Evolutionary conservation across 768 basidiomycete species (phyloP).

Genomic region (Amanita pseudoporphyria): DNA sequence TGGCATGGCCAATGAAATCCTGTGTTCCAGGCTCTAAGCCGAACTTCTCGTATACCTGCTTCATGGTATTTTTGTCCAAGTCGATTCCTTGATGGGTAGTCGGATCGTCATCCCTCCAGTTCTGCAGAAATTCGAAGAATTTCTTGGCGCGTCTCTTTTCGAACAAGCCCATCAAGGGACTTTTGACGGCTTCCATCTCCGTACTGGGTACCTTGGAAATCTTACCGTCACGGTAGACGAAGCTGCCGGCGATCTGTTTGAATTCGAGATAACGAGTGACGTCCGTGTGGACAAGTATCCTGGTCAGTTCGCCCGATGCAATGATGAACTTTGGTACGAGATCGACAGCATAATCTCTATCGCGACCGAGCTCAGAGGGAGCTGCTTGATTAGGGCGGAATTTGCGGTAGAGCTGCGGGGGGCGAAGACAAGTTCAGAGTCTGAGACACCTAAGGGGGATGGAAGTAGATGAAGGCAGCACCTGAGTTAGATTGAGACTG

Average conservation of each 20-base stretch:
- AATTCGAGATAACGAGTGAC: slow-evolving; percentile 98
- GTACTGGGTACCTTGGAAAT: slow-evolving; percentile 98
- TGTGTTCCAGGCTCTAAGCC: slow-evolving; percentile 95
- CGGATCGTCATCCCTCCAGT: slow-evolving; percentile 94
- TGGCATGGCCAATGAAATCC: slow-evolving; percentile 98
- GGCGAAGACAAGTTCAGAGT: slow-evolving; percentile 8
- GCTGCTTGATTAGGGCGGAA: slow-evolving; percentile 73
- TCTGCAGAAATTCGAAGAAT: slow-evolving; percentile 95
- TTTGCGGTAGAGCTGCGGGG: slow-evolving; percentile 81
- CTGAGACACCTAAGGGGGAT: slow-evolving; percentile 6
- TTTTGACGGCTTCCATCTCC: slow-evolving; percentile 93
- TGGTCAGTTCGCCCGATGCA: slow-evolving; percentile 93
- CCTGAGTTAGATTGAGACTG: slow-evolving; percentile 95
- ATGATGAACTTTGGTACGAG: slow-evolving; percentile 99
- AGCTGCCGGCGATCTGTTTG: slow-evolving; percentile 99
- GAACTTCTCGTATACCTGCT: slow-evolving; percentile 91
- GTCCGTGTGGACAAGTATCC: slow-evolving; percentile 97
- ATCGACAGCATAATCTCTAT: slow-evolving; percentile 97
- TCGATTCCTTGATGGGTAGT: slow-evolving; percentile 91
- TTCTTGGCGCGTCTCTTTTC: slow-evolving; percentile 98
- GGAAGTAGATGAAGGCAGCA: slow-evolving; percentile 18
- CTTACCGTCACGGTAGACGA: slow-evolving; percentile 92
- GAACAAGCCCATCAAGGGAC: slow-evolving; percentile 97
- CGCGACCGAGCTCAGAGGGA: slow-evolving; percentile 83
- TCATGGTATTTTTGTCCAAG: slow-evolving; percentile 89